Conservation (phyloP, 75 land plant species). For the Sequoiadendron giganteum region DNA sequence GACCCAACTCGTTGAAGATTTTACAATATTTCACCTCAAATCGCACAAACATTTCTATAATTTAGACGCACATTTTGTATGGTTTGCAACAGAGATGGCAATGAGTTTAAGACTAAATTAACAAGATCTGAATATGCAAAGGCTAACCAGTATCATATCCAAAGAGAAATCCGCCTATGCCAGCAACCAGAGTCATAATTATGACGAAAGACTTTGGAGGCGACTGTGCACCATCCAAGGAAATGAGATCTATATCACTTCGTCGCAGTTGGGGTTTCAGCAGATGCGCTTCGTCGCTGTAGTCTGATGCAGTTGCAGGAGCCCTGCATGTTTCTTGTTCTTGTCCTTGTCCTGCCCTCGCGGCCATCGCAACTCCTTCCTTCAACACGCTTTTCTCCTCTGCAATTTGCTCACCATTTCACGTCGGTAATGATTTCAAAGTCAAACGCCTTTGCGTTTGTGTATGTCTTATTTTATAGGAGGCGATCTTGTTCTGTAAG, state of each 20-base stretch:
- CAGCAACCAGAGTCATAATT: constrained; percentile 36
- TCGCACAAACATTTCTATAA: background rate
- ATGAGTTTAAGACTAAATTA: background rate
- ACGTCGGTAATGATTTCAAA: too few relatives aligned
- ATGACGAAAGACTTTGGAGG: constrained; percentile 12
- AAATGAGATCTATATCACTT: background rate
- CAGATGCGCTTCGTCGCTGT: background rate
- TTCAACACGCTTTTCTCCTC: background rate
- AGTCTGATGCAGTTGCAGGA: background rate
- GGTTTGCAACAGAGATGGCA: background rate
- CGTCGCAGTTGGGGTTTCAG: background rate
- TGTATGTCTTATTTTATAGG: too few relatives aligned
- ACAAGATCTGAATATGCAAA: background rate
- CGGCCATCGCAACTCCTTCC: background rate
- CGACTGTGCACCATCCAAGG: background rate
- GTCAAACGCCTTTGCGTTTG: too few relatives aligned
- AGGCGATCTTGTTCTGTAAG: too few relatives aligned
- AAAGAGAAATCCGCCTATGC: constrained; percentile 38
- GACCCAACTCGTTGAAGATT: background rate
- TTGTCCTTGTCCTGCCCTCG: background rate
- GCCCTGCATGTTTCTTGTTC: background rate
- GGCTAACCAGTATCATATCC: constrained; percentile 39
- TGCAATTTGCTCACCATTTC: background rate
- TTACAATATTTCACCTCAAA: background rate
- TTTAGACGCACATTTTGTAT: background rate